These are phyloP conservation scores for Taphrina flavorubra DNA, from an alignment of 1,139 yeast genomes.

Conservation along the genomic window DNA sequence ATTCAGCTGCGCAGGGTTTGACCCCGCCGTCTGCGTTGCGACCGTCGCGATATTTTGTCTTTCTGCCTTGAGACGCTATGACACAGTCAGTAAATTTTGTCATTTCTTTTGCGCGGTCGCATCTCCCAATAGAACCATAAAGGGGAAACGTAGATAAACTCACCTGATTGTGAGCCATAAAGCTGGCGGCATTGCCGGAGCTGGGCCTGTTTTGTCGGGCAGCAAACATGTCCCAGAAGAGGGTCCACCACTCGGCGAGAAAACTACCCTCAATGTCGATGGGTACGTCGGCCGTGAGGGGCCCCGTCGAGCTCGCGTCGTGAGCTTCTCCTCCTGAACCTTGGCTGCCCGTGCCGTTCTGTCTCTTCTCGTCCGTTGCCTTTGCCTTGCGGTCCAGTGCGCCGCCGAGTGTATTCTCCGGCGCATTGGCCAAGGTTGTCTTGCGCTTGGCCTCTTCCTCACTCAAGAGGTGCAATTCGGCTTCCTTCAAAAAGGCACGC, in stretches of 20 bases:
- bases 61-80: conserved; percentile 64
- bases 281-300: conserved; percentile 47
- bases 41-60: conserved; percentile 46
- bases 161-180: conserved; percentile 59
- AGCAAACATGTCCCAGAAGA: conserved; percentile 91
- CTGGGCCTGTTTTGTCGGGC: conserved; percentile 70
- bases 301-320: not conserved
- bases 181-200: conserved; percentile 71
- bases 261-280: conserved; percentile 82
- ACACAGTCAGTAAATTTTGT: not conserved
- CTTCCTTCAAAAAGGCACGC: conserved; percentile 71
- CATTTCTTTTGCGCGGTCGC: too few species aligned
- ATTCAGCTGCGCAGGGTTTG: conserved; percentile 3
- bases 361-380: not conserved
- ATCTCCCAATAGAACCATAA: too few species aligned
- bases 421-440: conserved; percentile 1
- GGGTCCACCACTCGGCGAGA: conserved; percentile 93
- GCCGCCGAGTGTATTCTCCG: conserved; percentile 12
- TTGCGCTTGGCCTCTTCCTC: conserved; percentile 32
- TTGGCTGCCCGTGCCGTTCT: not conserved
- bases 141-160: conserved; percentile 42
- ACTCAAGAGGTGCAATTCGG: conserved; percentile 55
- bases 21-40: conserved; percentile 27
- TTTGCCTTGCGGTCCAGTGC: conserved; percentile 20
- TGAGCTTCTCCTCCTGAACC: not conserved